These are phyloP conservation scores for Quercus mongolica DNA, from an alignment of 306 rosid species.

Conservation along the genomic window DNA sequence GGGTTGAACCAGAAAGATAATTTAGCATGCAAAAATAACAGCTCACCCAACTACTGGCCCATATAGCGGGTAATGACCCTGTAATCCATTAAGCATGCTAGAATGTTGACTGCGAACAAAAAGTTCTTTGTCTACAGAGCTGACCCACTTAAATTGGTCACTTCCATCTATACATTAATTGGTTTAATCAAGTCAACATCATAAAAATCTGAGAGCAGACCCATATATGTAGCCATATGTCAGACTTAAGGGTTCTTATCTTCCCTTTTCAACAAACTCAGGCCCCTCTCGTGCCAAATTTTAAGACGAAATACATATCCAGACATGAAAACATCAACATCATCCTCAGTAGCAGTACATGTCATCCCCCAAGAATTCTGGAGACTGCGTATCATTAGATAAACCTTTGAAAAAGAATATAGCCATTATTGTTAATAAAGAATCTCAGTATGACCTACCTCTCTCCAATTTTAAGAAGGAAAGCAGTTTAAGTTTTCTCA, in stretches of 20 bases:
- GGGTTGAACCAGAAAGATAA: constrained; percentile 11
- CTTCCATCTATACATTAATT: constrained; percentile 48
- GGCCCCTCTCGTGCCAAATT: constrained; percentile 94
- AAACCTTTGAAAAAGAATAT: constrained; percentile 15
- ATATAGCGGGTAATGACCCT: constrained; percentile 64
- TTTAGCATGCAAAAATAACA: constrained; percentile 11
- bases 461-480: constrained; percentile 86
- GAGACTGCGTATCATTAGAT: constrained; percentile 61
- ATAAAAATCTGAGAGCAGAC: constrained; percentile 2
- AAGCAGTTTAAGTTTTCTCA: constrained; percentile 83
- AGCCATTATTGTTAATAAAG: constrained; percentile 6
- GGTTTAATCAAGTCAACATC: constrained; percentile 20
- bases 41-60: constrained; percentile 80
- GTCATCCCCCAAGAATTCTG: constrained; percentile 69
- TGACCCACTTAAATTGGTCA: constrained; percentile 50
- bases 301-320: constrained; percentile 92
- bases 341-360: constrained; percentile 72
- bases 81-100: constrained; percentile 87
- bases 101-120: constrained; percentile 77
- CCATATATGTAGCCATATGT: background rate
- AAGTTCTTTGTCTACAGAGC: constrained; percentile 60
- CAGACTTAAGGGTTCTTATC: constrained; percentile 34
- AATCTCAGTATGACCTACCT: constrained; percentile 45
- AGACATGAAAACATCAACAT: constrained; percentile 71
- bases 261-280: constrained; percentile 59